Evolutionary conservation across 768 basidiomycete species (phyloP).

Genomic region (Ramaria sp.): DNA sequence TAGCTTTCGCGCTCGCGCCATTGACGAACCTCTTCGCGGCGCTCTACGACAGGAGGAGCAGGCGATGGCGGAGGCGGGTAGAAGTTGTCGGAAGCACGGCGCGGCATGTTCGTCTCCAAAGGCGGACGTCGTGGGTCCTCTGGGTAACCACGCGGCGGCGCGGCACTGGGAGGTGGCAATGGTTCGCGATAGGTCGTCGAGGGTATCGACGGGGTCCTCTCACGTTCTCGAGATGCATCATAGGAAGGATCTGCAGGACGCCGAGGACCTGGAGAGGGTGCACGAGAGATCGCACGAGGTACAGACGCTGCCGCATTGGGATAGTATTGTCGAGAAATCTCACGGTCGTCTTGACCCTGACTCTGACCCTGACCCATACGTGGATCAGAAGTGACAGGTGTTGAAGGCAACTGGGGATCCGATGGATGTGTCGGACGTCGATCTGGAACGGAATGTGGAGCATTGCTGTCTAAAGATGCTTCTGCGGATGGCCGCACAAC

Average conservation of each 20-base stretch:
- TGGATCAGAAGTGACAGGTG: background rate
- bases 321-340: background rate
- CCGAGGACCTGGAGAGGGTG: slow-evolving; percentile 1
- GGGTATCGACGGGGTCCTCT: background rate
- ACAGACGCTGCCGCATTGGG: background rate
- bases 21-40: slow-evolving; percentile 6
- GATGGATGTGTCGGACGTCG: background rate
- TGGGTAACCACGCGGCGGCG: background rate
- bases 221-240: background rate
- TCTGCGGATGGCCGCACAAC: background rate
- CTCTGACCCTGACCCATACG: background rate
- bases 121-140: slow-evolving; percentile 3
- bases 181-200: slow-evolving; percentile 1
- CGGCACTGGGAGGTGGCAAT: background rate
- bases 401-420: background rate
- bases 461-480: background rate
- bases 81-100: background rate
- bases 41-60: background rate
- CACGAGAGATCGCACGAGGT: background rate
- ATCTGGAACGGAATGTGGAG: background rate
- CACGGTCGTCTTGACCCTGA: background rate
- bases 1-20: slow-evolving; percentile 9
- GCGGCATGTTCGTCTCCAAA: background rate
- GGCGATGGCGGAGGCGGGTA: background rate
- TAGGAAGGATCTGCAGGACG: background rate